Percentiles rank a stretch among this genome's conserved stretches.
Conservation (phyloP, 1,139 yeast genomes). For the Geotrichum australiense region DNA sequence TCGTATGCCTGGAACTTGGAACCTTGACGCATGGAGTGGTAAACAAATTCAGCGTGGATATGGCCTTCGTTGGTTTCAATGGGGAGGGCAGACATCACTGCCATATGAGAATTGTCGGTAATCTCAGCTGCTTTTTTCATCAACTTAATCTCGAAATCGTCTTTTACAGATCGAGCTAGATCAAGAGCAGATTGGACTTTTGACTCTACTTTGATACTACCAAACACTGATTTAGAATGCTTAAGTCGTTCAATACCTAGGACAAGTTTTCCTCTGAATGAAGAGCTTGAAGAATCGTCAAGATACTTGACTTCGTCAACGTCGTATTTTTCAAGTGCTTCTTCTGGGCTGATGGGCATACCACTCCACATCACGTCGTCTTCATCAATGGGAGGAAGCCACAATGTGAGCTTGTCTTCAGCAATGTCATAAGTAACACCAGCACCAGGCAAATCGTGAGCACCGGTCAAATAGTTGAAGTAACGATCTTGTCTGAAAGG, state of each 20-base stretch:
- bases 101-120: conserved; percentile 80
- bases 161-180: conserved; percentile 80
- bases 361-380: conserved; percentile 99
- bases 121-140: conserved; percentile 76
- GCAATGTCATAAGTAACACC: conserved; percentile 54
- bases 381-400: conserved; percentile 72
- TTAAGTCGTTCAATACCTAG: conserved; percentile 8
- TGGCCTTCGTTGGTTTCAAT: conserved; percentile 85
- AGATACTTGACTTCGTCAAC: conserved; percentile 72
- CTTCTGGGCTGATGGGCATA: conserved; percentile 60
- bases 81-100: conserved; percentile 89
- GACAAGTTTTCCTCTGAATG: conserved; percentile 21
- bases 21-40: conserved; percentile 92
- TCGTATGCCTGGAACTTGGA: conserved; percentile 84
- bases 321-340: conserved; percentile 60
- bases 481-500: conserved; percentile 86
- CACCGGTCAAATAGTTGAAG: conserved; percentile 84
- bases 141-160: conserved; percentile 66
- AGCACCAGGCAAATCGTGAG: conserved; percentile 63
- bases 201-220: conserved; percentile 36
- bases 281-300: conserved; percentile 20
- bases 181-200: conserved; percentile 54
- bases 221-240: conserved; percentile 8
- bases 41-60: conserved; percentile 89
- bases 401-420: conserved; percentile 55